phyloP scores from a whole-genome alignment of 2,329 filamentous ascomycete genomes.

The Colletotrichum godetiae region DNA sequence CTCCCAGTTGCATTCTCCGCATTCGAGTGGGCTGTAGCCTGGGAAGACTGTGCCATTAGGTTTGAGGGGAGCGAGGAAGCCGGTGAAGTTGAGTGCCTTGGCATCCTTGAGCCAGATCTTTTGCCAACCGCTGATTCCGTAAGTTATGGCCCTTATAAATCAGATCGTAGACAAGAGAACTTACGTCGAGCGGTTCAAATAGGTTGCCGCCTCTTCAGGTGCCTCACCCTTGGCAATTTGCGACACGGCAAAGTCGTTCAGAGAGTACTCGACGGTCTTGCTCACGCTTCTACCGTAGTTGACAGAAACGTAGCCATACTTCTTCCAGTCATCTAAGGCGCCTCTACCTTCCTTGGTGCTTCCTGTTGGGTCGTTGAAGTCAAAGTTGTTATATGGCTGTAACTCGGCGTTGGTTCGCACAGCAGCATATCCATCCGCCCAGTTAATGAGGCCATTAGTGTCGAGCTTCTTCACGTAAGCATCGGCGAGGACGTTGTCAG shows the following conservation, averaged over 20 bases:
- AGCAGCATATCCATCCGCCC: slow-evolving; percentile 63
- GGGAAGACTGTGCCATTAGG: slow-evolving; percentile 55
- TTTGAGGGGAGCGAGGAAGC: slow-evolving; percentile 67
- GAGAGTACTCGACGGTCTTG: slow-evolving; percentile 66
- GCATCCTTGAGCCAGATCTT: slow-evolving; percentile 67
- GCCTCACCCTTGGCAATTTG: slow-evolving; percentile 66
- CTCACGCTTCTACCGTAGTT: slow-evolving; percentile 63
- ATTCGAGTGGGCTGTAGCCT: slow-evolving; percentile 60
- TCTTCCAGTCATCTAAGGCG: slow-evolving; percentile 68
- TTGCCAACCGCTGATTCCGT: slow-evolving; percentile 59
- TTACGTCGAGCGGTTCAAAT: slow-evolving; percentile 60
- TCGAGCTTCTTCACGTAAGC: slow-evolving; percentile 62
- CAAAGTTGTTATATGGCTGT: slow-evolving; percentile 60
- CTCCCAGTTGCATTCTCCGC: slow-evolving; percentile 66
- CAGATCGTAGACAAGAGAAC: background rate
- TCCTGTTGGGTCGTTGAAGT: slow-evolving; percentile 61
- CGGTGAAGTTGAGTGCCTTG: slow-evolving; percentile 58
- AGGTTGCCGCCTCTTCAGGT: slow-evolving; percentile 59
- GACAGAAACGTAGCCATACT: slow-evolving; percentile 66
- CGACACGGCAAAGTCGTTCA: slow-evolving; percentile 68
- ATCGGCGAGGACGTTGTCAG: slow-evolving; percentile 70
- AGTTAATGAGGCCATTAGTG: slow-evolving; percentile 60
- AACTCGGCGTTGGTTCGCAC: slow-evolving; percentile 68
- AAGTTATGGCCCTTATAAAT: rapidly evolving
- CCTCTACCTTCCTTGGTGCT: slow-evolving; percentile 68